Percentiles rank a stretch among this genome's conserved stretches.
These are phyloP conservation scores for Carex sylvatica DNA, from an alignment of 202 grass and related monocot genomes.

Conservation along the genomic window DNA sequence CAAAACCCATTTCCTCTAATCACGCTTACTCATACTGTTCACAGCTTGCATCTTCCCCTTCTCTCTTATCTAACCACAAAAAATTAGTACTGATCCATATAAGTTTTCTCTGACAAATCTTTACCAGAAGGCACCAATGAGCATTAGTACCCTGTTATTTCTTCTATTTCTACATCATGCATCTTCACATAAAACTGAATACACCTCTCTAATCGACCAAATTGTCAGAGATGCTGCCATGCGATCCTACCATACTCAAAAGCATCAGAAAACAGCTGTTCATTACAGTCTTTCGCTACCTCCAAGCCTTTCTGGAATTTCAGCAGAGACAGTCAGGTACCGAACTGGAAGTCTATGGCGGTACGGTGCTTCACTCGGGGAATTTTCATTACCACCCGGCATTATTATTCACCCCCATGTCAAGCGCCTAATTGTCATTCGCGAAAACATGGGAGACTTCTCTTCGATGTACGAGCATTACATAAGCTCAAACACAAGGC, in stretches of 20 bases:
- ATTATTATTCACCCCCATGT: slow-evolving; percentile 38
- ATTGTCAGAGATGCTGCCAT: slow-evolving; percentile 61
- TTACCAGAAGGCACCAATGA: not conserved
- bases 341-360: slow-evolving; percentile 57
- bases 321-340: slow-evolving; percentile 47
- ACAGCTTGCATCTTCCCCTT: not conserved
- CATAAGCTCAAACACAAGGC: slow-evolving; percentile 38
- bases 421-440: slow-evolving; percentile 56
- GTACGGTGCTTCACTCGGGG: slow-evolving; percentile 50
- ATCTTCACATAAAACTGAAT: slow-evolving; percentile 27
- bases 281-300: slow-evolving; percentile 65
- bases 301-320: slow-evolving; percentile 37
- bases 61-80: slow-evolving; percentile 10
- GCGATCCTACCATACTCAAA: slow-evolving; percentile 43
- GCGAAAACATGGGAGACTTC: slow-evolving; percentile 66
- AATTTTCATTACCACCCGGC: slow-evolving; percentile 60
- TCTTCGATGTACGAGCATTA: slow-evolving; percentile 55
- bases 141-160: not conserved
- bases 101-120: slow-evolving; percentile 11
- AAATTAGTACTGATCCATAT: not conserved
- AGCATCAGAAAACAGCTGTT: slow-evolving; percentile 55
- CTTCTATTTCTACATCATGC: slow-evolving; percentile 12
- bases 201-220: slow-evolving; percentile 56
- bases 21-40: slow-evolving; percentile 11
- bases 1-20: slow-evolving; percentile 23